Percentiles rank a stretch among this genome's conserved stretches.
phyloP scores from a whole-genome alignment of 345 rosid species.

The Rhodamnia rubescens region DNA sequence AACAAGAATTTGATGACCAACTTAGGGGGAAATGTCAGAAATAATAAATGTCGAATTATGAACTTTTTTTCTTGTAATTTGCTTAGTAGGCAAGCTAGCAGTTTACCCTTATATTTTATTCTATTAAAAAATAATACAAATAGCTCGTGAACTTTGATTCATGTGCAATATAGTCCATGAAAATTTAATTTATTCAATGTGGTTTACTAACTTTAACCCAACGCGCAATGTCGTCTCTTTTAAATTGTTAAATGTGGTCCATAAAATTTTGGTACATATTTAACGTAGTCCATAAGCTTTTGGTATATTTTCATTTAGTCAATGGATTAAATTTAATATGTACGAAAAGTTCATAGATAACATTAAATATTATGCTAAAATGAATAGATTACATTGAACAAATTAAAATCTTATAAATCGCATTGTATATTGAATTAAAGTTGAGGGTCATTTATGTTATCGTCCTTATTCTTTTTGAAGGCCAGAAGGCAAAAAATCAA shows the following conservation, averaged over 20 bases:
- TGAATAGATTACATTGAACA: accelerated
- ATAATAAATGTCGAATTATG: background rate
- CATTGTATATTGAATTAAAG: background rate
- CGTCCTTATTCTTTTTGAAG: background rate
- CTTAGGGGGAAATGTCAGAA: background rate
- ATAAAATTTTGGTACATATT: background rate
- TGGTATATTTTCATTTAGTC: background rate
- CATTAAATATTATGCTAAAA: background rate
- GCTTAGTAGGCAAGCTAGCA: background rate
- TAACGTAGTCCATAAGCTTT: background rate
- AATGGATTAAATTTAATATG: background rate
- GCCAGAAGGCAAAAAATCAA: background rate
- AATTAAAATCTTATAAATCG: background rate
- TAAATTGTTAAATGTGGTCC: no score
- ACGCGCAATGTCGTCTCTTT: accelerated
- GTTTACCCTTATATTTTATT: background rate
- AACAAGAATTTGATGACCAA: background rate
- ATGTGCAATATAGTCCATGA: background rate
- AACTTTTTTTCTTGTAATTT: background rate
- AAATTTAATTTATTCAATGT: no score
- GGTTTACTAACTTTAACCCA: accelerated
- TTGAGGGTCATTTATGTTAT: no score
- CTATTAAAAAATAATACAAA: background rate
- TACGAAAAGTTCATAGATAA: accelerated
- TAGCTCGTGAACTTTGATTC: accelerated